Evolutionary conservation across 345 rosid species (phyloP), one percentile per base, ranked within the genome.

Genomic region (Sapria himalayana): DNA sequence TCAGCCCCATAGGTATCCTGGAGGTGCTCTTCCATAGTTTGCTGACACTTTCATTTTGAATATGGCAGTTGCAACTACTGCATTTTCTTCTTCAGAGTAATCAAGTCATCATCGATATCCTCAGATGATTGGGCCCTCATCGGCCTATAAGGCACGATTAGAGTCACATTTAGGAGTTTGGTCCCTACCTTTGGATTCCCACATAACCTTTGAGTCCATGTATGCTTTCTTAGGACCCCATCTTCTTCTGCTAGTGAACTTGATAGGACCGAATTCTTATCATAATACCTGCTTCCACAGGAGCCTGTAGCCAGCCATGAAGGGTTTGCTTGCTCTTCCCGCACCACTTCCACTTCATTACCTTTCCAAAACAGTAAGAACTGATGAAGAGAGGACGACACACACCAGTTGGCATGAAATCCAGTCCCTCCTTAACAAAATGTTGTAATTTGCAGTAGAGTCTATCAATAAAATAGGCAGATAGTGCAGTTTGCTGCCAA

Each of bases 341-440:
- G 13, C 1, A 45, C 29, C 5, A 45, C 29, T 18, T 45, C 40
- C 0, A 45, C 40, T 3, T 33, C 39, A 18, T 45, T 20, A 3
- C 16, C 25, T 3, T 45, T 45, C 40, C 39, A 45, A 12, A 32
- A 21, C 19, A 45, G 10, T 18, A 33, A 18, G 7, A n/a, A 33
- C 5, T 45, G 29, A 15, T 32, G 29, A 8, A 45, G 11, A 10
- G 50, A 18, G 4, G 50, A 45, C 13, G 39, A 19, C 2, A 44
- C 48, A 44, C 37, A 27, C 23, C 20, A 17, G 15, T 29, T 29
- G 1, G 33, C 48, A 29, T 44, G 48, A n/a, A 3, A 44, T 27
- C 37, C 35, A 44, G 9, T 44, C 48, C n/a, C 37, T 29, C 4
- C 37, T 37, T 4, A 16, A 11, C 7, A 44, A 18, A 17, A n/a